Evolutionary conservation across 352 stramenopile species (phyloP).

Genomic region (Globisporangium middletonii): DNA sequence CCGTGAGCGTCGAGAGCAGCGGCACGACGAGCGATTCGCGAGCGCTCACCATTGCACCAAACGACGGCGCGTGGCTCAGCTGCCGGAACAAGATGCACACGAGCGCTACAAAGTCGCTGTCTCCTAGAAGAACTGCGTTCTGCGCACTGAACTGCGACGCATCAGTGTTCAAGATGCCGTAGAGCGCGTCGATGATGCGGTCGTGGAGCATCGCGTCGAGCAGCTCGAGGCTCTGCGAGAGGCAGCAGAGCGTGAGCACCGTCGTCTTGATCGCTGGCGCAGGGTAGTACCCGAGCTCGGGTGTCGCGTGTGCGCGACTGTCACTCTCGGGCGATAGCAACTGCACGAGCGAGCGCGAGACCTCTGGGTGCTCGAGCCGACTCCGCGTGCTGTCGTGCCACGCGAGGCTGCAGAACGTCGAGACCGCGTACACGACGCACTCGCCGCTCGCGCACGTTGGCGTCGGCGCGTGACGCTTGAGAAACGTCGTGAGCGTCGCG

Average conservation of each 20-base stretch:
- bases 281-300: slow-evolving; percentile 6
- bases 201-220: slow-evolving; percentile 43
- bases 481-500: slow-evolving; percentile 27
- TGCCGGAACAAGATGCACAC: slow-evolving; percentile 56
- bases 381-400: slow-evolving; percentile 55
- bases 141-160: not conserved
- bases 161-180: slow-evolving; percentile 21
- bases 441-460: slow-evolving; percentile 18
- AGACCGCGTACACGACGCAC: slow-evolving; percentile 34
- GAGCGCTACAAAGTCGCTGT: slow-evolving; percentile 37
- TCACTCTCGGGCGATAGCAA: slow-evolving; percentile 20
- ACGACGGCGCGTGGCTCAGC: slow-evolving; percentile 34
- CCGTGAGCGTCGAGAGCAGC: slow-evolving; percentile 44
- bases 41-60: slow-evolving; percentile 16
- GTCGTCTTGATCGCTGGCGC: slow-evolving; percentile 28
- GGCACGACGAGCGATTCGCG: slow-evolving; percentile 19
- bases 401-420: slow-evolving; percentile 43
- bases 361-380: slow-evolving; percentile 23
- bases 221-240: slow-evolving; percentile 34
- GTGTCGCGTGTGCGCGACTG: not conserved
- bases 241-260: slow-evolving; percentile 56
- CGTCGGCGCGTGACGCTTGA: slow-evolving; percentile 20
- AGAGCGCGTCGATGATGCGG: slow-evolving; percentile 31
- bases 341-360: slow-evolving; percentile 27
- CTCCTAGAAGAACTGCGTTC: slow-evolving; percentile 3